Evolutionary conservation across 2,329 filamentous ascomycete genomes (phyloP).

Genomic region (Hypoxylon sp.): DNA sequence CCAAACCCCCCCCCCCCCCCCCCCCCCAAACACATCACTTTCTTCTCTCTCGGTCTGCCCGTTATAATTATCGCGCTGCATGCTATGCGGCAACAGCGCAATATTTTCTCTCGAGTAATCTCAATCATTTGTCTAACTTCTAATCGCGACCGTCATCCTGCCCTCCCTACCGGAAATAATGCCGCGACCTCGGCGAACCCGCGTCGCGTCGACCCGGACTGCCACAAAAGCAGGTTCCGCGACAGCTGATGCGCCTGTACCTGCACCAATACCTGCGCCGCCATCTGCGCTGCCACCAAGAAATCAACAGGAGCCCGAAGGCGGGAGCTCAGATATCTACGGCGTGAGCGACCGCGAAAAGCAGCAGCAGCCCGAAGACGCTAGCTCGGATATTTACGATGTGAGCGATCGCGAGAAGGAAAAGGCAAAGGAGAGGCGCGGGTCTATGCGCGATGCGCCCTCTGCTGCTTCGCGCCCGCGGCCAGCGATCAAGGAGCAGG

Average conservation of each 20-base stretch:
- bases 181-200: conserved; percentile 43
- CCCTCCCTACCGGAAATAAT: conserved; percentile 31
- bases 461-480: conserved; percentile 27
- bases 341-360: conserved; percentile 43
- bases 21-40: conserved; percentile 9
- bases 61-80: background rate
- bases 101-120: background rate
- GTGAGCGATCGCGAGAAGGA: conserved; percentile 46
- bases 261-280: background rate
- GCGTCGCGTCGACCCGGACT: conserved; percentile 41
- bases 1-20: background rate
- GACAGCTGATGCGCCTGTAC: conserved; percentile 10
- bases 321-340: conserved; percentile 43
- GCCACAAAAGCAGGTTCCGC: conserved; percentile 36
- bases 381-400: conserved; percentile 45
- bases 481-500: conserved; percentile 29
- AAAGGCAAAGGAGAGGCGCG: conserved; percentile 36
- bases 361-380: conserved; percentile 9
- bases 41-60: background rate
- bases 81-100: background rate
- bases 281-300: no score
- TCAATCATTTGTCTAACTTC: conserved; percentile 1
- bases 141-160: background rate
- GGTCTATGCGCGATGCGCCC: conserved; percentile 32
- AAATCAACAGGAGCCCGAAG: conserved; percentile 9